Evolutionary conservation across 352 stramenopile species (phyloP), one percentile per base, ranked within the genome.

Genomic region (Phytophthora crassamura): DNA sequence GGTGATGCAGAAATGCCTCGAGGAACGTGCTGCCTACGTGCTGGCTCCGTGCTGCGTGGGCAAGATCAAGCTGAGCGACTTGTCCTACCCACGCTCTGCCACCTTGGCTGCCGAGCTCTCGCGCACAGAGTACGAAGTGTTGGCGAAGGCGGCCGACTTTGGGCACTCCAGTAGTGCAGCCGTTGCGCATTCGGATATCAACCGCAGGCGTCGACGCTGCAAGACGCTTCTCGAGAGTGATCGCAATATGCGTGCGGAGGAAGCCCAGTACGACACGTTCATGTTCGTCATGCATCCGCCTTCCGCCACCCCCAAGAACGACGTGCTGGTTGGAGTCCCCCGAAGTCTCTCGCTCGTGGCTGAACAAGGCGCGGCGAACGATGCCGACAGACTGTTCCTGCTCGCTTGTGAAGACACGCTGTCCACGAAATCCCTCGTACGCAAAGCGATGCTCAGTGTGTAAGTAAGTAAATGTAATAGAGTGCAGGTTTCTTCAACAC

Each of bases 191-290:
- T 84, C 64, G 35, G 69, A 74, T 2, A 73, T 80, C 20, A 90
- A 91, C 49, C 64, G 68, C 25, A 65, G 75, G 10, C 81, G 86
- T 30, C 84, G 86, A 16, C 69, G 70, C 25, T 95, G 86, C 68
- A 95, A 95, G 67, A 91, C 72, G n/a, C 64, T 95, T 16, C 69
- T 95, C 30, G 86, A 95, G 25, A 88, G 74, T 66, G 86, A 95
- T 67, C 86, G 86, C 64, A 93, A 90, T 61, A 71, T 77, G 59
- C 63, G 71, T 8, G 83, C 82, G 2, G 47, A 62, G 14, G 84
- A 95, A 59, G 69, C 64, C 5, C 65, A 80, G 22, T 93, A 91
- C 64, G 35, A 72, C 30, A 89, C 85, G 14, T 86, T 78, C 66
- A 84, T 92, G 72, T 93, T 89, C 42, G 80, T 93, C 41, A 95